These are phyloP conservation scores for Cyclostephanos invisitatus DNA, from an alignment of 108 stramenopile species.

Conservation along the genomic window DNA sequence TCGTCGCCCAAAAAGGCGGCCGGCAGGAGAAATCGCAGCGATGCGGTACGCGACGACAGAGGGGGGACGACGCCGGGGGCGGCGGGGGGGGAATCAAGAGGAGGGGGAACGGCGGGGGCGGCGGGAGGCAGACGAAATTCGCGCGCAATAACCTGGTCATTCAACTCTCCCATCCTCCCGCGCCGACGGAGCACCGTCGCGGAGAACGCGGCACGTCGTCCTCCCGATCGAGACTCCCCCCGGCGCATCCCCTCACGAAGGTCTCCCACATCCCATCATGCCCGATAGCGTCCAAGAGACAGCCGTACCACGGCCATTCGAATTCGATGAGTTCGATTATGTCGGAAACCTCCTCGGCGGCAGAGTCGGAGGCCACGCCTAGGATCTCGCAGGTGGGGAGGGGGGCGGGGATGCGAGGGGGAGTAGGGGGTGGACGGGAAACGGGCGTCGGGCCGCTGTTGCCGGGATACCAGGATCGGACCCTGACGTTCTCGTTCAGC, in stretches of 20 bases:
- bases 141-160: constrained; percentile 39
- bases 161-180: constrained; percentile 2
- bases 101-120: constrained; percentile 9
- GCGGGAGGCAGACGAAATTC: background rate
- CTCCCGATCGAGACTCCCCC: background rate
- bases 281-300: background rate
- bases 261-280: background rate
- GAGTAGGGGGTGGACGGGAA: background rate
- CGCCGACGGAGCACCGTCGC: background rate
- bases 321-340: background rate
- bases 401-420: background rate
- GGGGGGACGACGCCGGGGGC: background rate
- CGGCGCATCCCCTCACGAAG: background rate
- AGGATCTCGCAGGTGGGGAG: background rate
- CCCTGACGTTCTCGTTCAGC: constrained; percentile 4
- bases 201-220: background rate
- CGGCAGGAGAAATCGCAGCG: background rate
- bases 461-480: background rate
- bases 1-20: background rate
- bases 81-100: background rate
- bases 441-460: background rate
- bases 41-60: no score
- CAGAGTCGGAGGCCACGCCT: constrained; percentile 15
- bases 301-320: background rate
- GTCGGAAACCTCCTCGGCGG: constrained; percentile 6